Evolutionary conservation across 2,329 filamentous ascomycete genomes (phyloP), one percentile per base, ranked within the genome.

Genomic region (Alternaria atra): DNA sequence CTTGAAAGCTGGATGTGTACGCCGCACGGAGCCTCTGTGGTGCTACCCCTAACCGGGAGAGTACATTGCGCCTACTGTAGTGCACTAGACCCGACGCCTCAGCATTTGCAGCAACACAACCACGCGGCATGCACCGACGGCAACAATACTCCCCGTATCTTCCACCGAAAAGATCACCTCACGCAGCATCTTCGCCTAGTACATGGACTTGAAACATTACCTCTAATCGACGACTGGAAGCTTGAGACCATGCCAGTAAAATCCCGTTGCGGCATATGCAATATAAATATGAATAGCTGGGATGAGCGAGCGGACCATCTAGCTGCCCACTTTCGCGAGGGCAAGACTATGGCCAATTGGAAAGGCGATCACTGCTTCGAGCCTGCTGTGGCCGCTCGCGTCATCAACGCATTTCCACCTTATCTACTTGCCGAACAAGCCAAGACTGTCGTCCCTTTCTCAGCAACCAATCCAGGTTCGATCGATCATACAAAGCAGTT

Each of bases 51-150:
- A 3, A 87, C 83, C 12, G 85, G 86, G 34, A 76, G 82, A 63
- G 80, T 80, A 51, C 79, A 82, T 42, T 89, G 86, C 70, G 84
- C 84, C 4, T 89, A 87, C 68, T 89, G 86, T 74, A 81, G 80
- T 58, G 77, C 77, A 15, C 72, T 79, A n/a, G 81, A 87, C 54
- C 86, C 86, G 1, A 80, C 81, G 7, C 73, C 78, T 27, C 81
- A 84, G 17, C 86, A 89, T 72, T 70, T 87, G 25, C 85, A 87
- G 67, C 79, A 76, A 13, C 86, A 89, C 75, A 86, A 87, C 64
- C 86, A 85, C 69, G 77, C 78, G 35, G 79, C 86, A 20, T 93
- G 91, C 72, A 86, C 87, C 56, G 89, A 91, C 68, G 85, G 89
- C 68, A 82, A 82, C 3, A 64, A 83, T 2, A 81, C 84, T 52